Percentiles rank a stretch among this genome's conserved stretches.
Conservation (phyloP, 345 rosid genomes). For the Mangifera indica region DNA sequence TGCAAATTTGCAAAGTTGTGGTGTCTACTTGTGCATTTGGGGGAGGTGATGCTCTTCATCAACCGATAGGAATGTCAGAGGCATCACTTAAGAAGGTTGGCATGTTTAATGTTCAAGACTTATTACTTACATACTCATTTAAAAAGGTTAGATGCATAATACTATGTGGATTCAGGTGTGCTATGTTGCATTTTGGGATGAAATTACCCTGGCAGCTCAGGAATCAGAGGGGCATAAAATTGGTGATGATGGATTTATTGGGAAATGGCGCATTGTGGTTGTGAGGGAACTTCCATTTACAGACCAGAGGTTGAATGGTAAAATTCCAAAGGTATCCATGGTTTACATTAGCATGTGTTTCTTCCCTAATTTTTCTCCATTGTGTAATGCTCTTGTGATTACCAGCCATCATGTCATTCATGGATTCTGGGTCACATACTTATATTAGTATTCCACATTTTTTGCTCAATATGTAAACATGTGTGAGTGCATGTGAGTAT, state of each 20-base stretch:
- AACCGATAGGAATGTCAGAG: conserved; percentile 84
- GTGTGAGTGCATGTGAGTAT: neutral
- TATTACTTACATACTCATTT: conserved; percentile 13
- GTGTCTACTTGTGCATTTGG: conserved; percentile 97
- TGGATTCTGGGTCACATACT: neutral
- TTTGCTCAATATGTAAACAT: conserved; percentile 6
- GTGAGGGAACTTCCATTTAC: conserved; percentile 78
- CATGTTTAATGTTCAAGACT: conserved; percentile 14
- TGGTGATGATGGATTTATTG: conserved; percentile 55
- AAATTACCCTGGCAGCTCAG: conserved; percentile 71
- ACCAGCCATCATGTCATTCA: neutral
- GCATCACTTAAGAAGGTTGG: conserved; percentile 71
- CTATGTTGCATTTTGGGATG: conserved; percentile 96
- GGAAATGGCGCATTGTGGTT: conserved; percentile 84
- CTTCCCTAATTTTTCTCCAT: neutral
- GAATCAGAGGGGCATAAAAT: conserved; percentile 54
- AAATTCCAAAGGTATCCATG: conserved; percentile 83
- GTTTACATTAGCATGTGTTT: neutral
- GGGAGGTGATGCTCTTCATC: conserved; percentile 94
- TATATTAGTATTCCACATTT: neutral
- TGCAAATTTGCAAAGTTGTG: conserved; percentile 59
- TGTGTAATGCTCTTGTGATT: conserved; percentile 1
- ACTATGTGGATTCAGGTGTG: conserved; percentile 64
- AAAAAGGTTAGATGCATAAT: conserved; percentile 13
- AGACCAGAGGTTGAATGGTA: conserved; percentile 94